Conservation (phyloP, 1,284 basidiomycete species). For the Amylostereum areolatum region DNA sequence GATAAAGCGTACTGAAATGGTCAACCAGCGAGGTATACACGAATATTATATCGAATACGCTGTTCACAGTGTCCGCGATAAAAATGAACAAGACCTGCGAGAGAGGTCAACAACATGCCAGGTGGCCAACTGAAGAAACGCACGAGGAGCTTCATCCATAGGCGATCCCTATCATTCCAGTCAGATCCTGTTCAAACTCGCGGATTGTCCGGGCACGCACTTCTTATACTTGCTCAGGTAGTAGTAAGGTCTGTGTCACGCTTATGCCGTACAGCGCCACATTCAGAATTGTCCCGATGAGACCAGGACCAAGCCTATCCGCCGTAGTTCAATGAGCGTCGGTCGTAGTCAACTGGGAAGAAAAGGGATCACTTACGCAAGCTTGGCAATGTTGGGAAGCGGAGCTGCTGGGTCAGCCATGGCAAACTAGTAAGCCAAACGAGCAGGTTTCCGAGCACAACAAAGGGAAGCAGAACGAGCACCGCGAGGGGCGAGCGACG, state of each 20-base stretch:
- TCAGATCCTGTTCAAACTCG: background rate
- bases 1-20: constrained; percentile 25
- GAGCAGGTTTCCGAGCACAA: too few species aligned
- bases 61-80: constrained; percentile 30
- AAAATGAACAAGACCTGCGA: constrained; percentile 28
- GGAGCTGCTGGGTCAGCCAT: too few species aligned
- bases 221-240: constrained; percentile 28
- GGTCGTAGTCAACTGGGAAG: too few species aligned
- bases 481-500: too few species aligned
- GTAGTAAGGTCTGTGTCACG: constrained; percentile 33
- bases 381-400: too few species aligned
- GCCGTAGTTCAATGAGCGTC: background rate
- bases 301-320: constrained; percentile 30
- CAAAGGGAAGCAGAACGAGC: too few species aligned
- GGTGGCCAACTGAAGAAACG: constrained; percentile 4
- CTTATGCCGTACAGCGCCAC: constrained; percentile 34
- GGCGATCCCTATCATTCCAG: constrained; percentile 17
- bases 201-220: constrained; percentile 14
- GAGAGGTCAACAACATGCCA: background rate
- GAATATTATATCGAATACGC: constrained; percentile 30
- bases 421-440: too few species aligned
- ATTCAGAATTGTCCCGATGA: constrained; percentile 32
- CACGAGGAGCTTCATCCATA: constrained; percentile 27
- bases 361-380: too few species aligned
- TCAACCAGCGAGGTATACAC: constrained; percentile 28